Conservation (phyloP, 768 basidiomycete genomes). For the Cubamyces lactineus region DNA sequence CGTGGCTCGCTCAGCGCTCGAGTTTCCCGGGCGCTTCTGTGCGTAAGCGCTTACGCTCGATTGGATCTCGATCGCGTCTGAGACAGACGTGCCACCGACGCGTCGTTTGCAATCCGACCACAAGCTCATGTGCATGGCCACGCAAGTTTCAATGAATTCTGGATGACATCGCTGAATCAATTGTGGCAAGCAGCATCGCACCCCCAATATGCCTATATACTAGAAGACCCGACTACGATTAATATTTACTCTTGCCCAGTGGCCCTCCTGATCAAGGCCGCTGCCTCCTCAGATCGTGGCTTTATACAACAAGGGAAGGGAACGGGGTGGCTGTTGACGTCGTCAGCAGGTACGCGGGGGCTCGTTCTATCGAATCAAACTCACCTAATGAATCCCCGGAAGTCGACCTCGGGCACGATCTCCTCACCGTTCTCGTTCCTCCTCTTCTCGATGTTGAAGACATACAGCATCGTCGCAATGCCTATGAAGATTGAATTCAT, state of each 20-base stretch:
- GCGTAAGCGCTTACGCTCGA: no score
- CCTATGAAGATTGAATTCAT: constrained; percentile 34
- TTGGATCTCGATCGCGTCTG: constrained; percentile 6
- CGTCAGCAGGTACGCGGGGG: not conserved
- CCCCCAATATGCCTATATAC: not conserved
- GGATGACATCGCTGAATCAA: no score
- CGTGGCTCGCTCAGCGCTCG: no score
- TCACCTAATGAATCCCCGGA: constrained; percentile 30
- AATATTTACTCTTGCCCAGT: not conserved
- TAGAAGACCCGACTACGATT: not conserved
- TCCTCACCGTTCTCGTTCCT: constrained; percentile 27
- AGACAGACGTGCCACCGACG: not conserved
- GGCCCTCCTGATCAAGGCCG: constrained; percentile 14
- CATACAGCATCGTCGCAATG: constrained; percentile 30
- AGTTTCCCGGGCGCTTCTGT: no score
- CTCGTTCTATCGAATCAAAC: not conserved
- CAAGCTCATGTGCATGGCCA: no score
- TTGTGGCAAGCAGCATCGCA: no score
- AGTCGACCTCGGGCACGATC: constrained; percentile 31
- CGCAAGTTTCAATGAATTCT: no score
- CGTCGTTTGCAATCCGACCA: no score
- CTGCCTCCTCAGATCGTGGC: constrained; percentile 25
- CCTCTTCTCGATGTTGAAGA: constrained; percentile 30
- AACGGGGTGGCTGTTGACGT: constrained; percentile 17
- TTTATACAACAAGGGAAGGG: constrained; percentile 26